phyloP scores from a whole-genome alignment of 2,329 filamentous ascomycete genomes.

The Fusarium euwallaceae region DNA sequence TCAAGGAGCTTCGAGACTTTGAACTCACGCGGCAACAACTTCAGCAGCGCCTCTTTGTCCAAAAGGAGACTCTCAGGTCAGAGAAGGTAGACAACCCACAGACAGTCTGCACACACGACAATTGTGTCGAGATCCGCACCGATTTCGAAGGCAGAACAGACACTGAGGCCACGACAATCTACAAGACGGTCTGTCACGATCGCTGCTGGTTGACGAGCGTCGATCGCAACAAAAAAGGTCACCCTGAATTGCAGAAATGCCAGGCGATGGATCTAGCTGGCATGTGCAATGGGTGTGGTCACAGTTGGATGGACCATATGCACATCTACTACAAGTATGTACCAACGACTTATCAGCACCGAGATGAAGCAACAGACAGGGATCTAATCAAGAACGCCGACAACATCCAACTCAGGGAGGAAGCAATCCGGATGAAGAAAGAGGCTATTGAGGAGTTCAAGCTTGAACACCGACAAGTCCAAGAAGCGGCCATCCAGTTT shows the following conservation, averaged over 20 bases:
- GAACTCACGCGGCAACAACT: not conserved
- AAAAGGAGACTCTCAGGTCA: not conserved
- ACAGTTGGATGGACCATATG: conserved; percentile 26
- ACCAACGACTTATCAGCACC: not conserved
- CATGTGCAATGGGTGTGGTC: not conserved
- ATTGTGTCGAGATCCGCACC: not conserved
- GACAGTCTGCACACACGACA: not conserved
- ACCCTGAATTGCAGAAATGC: not conserved
- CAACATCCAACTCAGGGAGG: not conserved
- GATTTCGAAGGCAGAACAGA: not conserved
- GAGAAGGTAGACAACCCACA: not conserved
- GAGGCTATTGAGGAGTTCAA: conserved; percentile 14
- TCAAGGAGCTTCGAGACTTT: not conserved
- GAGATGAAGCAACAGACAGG: conserved; percentile 2
- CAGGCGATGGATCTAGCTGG: not conserved
- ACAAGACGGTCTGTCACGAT: not conserved
- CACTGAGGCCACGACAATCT: not conserved
- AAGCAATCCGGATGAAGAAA: conserved; percentile 10
- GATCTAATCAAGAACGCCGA: conserved; percentile 3
- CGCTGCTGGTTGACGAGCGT: not conserved
- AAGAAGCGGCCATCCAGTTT: conserved; percentile 25
- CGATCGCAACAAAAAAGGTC: not conserved
- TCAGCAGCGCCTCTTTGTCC: not conserved
- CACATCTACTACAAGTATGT: conserved; percentile 20
- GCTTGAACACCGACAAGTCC: conserved; percentile 7